Evolutionary conservation across 2,329 filamentous ascomycete genomes (phyloP).

Genomic region (Arthrinium puccinioides): DNA sequence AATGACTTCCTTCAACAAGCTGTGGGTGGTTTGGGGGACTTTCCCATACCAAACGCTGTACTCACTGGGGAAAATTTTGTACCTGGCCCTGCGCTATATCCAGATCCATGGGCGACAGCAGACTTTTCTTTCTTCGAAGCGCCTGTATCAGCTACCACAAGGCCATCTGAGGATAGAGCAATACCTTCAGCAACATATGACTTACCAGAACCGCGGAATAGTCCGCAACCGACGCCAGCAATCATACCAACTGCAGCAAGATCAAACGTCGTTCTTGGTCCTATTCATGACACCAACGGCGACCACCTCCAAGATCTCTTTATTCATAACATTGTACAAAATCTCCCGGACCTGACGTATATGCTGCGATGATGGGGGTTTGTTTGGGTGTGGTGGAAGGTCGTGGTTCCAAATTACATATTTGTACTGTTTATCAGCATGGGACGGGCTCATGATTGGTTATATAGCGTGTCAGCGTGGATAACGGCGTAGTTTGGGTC

Average conservation of each 20-base stretch:
- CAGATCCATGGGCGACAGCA: constrained; percentile 11
- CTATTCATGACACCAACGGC: constrained; percentile 6
- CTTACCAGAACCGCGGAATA: not conserved
- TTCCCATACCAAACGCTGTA: not conserved
- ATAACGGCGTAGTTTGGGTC: too few species aligned
- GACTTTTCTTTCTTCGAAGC: constrained; percentile 16
- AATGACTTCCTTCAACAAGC: too few species aligned
- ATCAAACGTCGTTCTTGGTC: constrained; percentile 8
- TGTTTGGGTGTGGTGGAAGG: not conserved
- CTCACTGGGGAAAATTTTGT: not conserved
- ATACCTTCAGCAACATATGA: too few species aligned
- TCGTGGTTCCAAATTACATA: not conserved
- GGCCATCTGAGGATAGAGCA: too few species aligned
- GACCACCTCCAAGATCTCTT: constrained; percentile 22
- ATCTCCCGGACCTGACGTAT: constrained; percentile 37
- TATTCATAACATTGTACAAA: constrained; percentile 26
- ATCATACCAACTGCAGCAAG: not conserved
- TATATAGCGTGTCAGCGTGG: too few species aligned
- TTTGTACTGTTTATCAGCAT: not conserved
- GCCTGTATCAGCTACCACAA: not conserved
- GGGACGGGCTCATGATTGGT: too few species aligned
- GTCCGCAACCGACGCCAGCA: not conserved
- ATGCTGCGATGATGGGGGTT: constrained; percentile 29
- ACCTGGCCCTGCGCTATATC: not conserved
- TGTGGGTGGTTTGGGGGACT: not conserved